Conservation (phyloP, 1,139 yeast species). For the Suhomyces choctaworum region DNA sequence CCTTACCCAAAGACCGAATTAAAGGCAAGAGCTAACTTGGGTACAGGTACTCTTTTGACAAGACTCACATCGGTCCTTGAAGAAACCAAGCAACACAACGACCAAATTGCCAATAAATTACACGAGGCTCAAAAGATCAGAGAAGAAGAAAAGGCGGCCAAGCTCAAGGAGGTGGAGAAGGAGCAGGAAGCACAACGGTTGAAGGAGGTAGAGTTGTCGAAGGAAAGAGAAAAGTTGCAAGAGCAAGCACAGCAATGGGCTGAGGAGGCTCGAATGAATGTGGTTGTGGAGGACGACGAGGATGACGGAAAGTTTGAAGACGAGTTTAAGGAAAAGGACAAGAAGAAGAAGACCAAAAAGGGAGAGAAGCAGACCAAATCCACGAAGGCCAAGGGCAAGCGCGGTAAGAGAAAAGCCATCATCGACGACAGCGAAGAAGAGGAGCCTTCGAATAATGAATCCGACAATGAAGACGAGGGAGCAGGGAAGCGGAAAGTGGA, state of each 20-base stretch:
- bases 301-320: constrained; percentile 25
- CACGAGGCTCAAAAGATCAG: constrained; percentile 71
- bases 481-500: constrained; percentile 17
- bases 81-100: constrained; percentile 72
- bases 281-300: constrained; percentile 36
- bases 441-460: constrained; percentile 13
- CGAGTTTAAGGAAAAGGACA: constrained; percentile 21
- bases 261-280: constrained; percentile 48
- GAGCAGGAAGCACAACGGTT: constrained; percentile 43
- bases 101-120: constrained; percentile 57
- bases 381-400: constrained; percentile 11
- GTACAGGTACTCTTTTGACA: constrained; percentile 69
- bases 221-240: constrained; percentile 70
- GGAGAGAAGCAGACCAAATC: constrained; percentile 3
- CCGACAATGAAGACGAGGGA: constrained; percentile 13
- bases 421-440: constrained; percentile 25
- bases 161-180: constrained; percentile 38
- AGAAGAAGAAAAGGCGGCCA: constrained; percentile 54
- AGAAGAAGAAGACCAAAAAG: constrained; percentile 21
- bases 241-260: constrained; percentile 86
- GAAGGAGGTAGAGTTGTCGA: constrained; percentile 55
- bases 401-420: constrained; percentile 24
- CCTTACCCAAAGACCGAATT: constrained; percentile 80
- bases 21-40: constrained; percentile 82
- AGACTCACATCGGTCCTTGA: constrained; percentile 69